phyloP scores from a whole-genome alignment of 1,139 yeast species.

The Lodderomyces orthopsilosis region DNA sequence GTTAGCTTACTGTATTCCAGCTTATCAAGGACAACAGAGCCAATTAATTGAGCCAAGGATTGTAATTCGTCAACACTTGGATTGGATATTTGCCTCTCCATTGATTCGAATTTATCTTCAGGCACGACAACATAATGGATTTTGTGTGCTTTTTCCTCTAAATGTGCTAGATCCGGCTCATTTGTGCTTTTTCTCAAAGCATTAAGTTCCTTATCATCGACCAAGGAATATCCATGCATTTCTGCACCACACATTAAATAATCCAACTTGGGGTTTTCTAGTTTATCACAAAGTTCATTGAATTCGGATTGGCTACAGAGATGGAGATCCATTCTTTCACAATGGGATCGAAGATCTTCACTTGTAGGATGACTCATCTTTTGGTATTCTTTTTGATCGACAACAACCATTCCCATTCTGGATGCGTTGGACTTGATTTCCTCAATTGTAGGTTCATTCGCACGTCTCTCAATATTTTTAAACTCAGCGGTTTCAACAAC shows the following conservation, averaged over 20 bases:
- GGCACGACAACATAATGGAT: constrained; percentile 16
- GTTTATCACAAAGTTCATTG: constrained; percentile 16
- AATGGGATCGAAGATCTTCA: constrained; percentile 8
- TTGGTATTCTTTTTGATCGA: constrained; percentile 18
- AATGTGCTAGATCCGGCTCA: constrained; percentile 12
- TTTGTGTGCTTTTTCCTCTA: constrained; percentile 17
- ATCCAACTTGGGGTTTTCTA: constrained; percentile 24
- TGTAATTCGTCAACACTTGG: constrained; percentile 18
- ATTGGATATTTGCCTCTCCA: constrained; percentile 17
- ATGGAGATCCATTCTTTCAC: constrained; percentile 13
- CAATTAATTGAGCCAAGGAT: constrained; percentile 15
- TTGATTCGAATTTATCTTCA: constrained; percentile 12
- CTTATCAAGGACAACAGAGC: constrained; percentile 17
- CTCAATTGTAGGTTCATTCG: constrained; percentile 16
- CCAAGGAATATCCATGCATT: constrained; percentile 14
- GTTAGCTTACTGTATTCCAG: constrained; percentile 17
- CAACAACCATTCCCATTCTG: constrained; percentile 15
- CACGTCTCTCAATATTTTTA: constrained; percentile 8
- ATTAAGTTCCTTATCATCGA: constrained; percentile 19
- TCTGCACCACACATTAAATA: constrained; percentile 33
- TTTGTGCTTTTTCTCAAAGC: constrained; percentile 14
- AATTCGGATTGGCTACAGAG: constrained; percentile 20
- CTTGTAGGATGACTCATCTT: constrained; percentile 15
- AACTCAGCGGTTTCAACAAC: constrained; percentile 20
- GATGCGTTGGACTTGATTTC: constrained; percentile 11